Conservation (phyloP, 306 rosid genomes). For the Ceratonia siliqua region DNA sequence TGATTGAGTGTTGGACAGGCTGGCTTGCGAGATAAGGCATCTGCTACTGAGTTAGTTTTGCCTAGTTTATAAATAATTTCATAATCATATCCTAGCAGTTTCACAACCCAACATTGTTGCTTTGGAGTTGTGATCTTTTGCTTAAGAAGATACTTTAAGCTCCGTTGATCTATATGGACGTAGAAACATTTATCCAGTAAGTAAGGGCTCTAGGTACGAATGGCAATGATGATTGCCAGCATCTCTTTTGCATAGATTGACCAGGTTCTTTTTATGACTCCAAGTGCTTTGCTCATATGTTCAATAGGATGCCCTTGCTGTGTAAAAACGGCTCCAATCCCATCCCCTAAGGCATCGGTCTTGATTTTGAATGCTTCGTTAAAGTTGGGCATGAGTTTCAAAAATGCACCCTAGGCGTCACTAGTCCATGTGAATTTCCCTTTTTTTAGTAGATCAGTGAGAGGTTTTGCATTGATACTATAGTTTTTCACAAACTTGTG, state of each 20-base stretch:
- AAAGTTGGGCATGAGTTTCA: not conserved
- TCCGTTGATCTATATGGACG: not conserved
- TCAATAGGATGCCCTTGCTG: not conserved
- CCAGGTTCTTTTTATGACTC: rapidly evolving
- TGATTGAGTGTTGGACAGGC: not conserved
- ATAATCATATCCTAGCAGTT: not conserved
- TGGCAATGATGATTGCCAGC: not conserved
- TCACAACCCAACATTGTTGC: not conserved
- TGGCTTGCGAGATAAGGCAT: not conserved
- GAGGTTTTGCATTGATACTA: not conserved
- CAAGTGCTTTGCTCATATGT: not conserved
- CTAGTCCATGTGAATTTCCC: not conserved
- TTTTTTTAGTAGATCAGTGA: too few species aligned
- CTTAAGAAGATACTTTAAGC: not conserved
- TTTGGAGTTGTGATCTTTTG: not conserved
- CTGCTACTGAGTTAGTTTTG: not conserved
- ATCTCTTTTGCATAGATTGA: not conserved
- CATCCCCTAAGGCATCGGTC: not conserved
- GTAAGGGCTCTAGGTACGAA: not conserved
- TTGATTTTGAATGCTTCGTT: not conserved
- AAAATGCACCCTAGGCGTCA: not conserved
- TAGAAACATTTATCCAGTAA: not conserved
- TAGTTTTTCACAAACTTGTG: not conserved
- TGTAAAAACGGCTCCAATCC: not conserved
- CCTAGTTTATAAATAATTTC: not conserved